These are phyloP conservation scores for Alnus rubra DNA, from an alignment of 306 rosid genomes.

Conservation along the genomic window DNA sequence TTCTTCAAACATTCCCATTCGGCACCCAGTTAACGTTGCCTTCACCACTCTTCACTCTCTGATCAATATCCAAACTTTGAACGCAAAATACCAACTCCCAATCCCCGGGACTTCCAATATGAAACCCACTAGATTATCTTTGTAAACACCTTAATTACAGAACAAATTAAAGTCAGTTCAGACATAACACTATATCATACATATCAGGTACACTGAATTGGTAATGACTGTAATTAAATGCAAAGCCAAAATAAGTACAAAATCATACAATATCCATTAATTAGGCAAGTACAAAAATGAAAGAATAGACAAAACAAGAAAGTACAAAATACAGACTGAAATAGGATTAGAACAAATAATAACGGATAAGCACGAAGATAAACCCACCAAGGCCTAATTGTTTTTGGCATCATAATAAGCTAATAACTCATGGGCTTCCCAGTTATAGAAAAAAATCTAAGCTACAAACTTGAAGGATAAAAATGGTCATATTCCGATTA, in stretches of 20 bases:
- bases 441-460: neutral
- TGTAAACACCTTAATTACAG: conserved; percentile 16
- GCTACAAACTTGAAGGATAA: neutral
- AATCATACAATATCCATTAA: conserved; percentile 15
- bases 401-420: neutral
- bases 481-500: neutral
- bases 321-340: neutral
- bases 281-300: neutral
- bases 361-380: conserved; percentile 1
- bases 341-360: neutral
- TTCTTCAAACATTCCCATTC: conserved; percentile 48
- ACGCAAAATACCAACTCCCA: neutral
- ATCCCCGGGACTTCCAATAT: neutral
- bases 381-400: neutral
- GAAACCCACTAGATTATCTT: neutral
- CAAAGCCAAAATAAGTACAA: neutral
- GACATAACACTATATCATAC: neutral
- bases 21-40: neutral
- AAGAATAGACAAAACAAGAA: neutral
- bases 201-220: conserved; percentile 23
- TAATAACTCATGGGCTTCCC: neutral
- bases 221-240: conserved; percentile 12
- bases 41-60: neutral
- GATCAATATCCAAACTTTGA: neutral
- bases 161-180: conserved; percentile 1